Base-by-base conservation (phyloP, 495 filamentous ascomycete genomes). In the Durotheca rogersii region DNA sequence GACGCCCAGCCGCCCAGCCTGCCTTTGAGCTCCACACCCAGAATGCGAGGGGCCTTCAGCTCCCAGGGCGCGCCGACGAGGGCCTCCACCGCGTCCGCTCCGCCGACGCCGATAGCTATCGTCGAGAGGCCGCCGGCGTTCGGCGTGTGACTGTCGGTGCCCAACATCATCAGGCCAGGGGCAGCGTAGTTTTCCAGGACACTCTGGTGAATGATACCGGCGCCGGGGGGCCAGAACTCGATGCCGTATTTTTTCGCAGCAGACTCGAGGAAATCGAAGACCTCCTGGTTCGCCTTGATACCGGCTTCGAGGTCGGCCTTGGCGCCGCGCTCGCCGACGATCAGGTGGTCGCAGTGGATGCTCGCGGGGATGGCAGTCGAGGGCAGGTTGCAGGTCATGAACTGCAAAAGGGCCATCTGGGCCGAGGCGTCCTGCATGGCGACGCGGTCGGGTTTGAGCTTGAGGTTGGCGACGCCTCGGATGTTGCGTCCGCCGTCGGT, bases 401-500 rank as follows among this genome's bases (percentile, higher is more conserved):
- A 98, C 70, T 98, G 93, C 37, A 98, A 72, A 48, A 98, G 72
- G 9, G 93, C 93, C 93, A 97, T 98, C 71, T 98, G 93, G 11
- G 93, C 93, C 1, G 90, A 95, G 20, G 93, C 93, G 79, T 98
- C 93, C 69, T 98, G 93, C 93, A 97, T 97, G 34, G 94, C 94
- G 47, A 98, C 93, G 41, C 93, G 78, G 67, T 98, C 93, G 2
- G 94, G 93, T 74, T 96, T 96, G 71, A 98, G 84, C 77, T 96
- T 96, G 69, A 98, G 78, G 69, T 92, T 95, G 45, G 91, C 93
- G 57, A 81, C 84, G 49, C 91, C 93, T 35, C 93, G 82, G 50
- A 97, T 84, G 61, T 81, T 72, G 17, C 78, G 76, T 59, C 90
- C 90, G 79, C 92, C 89, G 60, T 86, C 74, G 33, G 87, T 92